Base-by-base conservation (phyloP, 2,329 filamentous ascomycete genomes). In the Kalmusia sp. region DNA sequence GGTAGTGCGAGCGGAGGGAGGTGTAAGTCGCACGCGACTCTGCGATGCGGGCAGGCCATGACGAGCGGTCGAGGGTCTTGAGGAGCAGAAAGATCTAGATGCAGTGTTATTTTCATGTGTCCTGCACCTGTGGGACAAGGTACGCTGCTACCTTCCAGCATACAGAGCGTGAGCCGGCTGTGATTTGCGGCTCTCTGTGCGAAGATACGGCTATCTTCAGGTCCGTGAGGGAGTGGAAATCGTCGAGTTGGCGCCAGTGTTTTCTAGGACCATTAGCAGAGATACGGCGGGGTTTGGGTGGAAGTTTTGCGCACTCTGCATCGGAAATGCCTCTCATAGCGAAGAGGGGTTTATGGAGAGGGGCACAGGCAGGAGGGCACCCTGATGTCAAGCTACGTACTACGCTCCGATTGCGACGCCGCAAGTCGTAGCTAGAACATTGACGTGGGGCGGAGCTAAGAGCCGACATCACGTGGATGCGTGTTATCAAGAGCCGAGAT, bases 131-230 rank as follows among this genome's bases (percentile, higher is more conserved):
- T 15, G 11, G 12, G 12, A 19, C 17, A 7, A 24, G 22, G 45
- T 27, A 34, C 21, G 12, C 3, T 64, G n/a, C 22, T 69, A 89
- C 90, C 85, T 96, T 97, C 93, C 93, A 98, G 75, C 90, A 96
- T 31, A 96, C 83, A 3, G 93, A 97, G 51, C 93, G 87, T 59
- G 92, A 85, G 12, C 91, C 92, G 40, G 86, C 82, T 77, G 71
- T 82, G 25, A 73, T 68, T 34, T 63, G 68, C 35, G 70, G 70
- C 25, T 71, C 68, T 43, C 63, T 69, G 57, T 73, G 70, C 38
- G 69, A 65, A 28, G 69, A 72, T 24, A 73, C 71, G 15, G 68
- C 65, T 50, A 72, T 72, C 68, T 73, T 72, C 49, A 73, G 56
- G 45, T 72, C 67, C 27, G 71, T 72, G 50, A 73, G 54, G 25